phyloP scores from a whole-genome alignment of 352 stramenopile species.

The Phytopythium oedochilum region DNA sequence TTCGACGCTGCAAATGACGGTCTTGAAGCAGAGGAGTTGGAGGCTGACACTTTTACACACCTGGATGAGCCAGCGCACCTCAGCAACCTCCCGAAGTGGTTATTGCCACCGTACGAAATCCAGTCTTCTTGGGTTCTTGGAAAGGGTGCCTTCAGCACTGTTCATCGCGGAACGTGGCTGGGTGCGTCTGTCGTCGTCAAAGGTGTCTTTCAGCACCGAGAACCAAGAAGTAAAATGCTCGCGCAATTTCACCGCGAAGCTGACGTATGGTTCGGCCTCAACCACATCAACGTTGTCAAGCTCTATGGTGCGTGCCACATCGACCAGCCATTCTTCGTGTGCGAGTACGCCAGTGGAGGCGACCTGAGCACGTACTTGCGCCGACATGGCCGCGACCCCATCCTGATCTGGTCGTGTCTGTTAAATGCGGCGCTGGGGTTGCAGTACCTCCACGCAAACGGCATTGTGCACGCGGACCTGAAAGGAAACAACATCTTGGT shows the following conservation, averaged over 20 bases:
- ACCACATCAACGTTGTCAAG: slow-evolving; percentile 26
- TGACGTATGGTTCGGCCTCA: slow-evolving; percentile 28
- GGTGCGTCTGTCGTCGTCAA: slow-evolving; percentile 26
- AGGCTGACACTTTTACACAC: too few species aligned
- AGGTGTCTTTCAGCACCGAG: not conserved
- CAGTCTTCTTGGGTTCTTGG: slow-evolving; percentile 8
- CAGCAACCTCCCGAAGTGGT: slow-evolving; percentile 20
- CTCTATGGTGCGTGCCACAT: slow-evolving; percentile 28
- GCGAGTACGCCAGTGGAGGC: slow-evolving; percentile 10
- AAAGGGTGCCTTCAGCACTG: slow-evolving; percentile 14
- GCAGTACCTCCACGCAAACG: slow-evolving; percentile 13
- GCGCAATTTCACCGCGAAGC: too few species aligned
- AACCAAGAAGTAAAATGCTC: not conserved
- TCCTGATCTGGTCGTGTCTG: slow-evolving; percentile 9
- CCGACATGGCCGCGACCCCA: not conserved
- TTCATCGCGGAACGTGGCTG: slow-evolving; percentile 25
- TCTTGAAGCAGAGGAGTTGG: not conserved
- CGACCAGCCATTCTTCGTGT: slow-evolving; percentile 10
- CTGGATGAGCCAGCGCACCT: too few species aligned
- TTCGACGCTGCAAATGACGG: not conserved
- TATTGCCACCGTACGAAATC: slow-evolving; percentile 22
- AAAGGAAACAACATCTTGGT: slow-evolving; percentile 21
- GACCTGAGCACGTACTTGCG: slow-evolving; percentile 7
- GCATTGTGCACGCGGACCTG: slow-evolving; percentile 8
- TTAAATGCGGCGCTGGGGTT: slow-evolving; percentile 31